phyloP scores from a whole-genome alignment of 2,329 filamentous ascomycete genomes.

The Chalaropsis ovoidea region DNA sequence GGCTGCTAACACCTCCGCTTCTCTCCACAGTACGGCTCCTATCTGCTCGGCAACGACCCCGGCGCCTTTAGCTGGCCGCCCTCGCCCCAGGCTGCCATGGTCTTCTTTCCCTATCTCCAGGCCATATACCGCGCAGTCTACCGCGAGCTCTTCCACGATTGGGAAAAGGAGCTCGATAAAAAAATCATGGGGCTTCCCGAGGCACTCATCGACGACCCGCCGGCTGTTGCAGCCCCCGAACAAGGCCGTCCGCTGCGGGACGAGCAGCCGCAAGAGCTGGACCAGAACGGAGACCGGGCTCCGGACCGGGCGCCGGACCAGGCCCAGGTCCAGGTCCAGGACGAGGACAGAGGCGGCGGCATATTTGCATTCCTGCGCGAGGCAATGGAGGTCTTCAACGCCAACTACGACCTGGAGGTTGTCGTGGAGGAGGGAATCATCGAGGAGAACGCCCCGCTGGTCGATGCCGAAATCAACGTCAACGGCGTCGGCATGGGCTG shows the following conservation, averaged over 20 bases:
- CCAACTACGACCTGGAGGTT: slow-evolving; percentile 25
- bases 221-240: slow-evolving; percentile 3
- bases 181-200: slow-evolving; percentile 36
- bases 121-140: slow-evolving; percentile 41
- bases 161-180: slow-evolving; percentile 42
- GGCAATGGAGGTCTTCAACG: slow-evolving; percentile 14
- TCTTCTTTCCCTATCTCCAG: slow-evolving; percentile 40
- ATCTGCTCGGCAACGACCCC: slow-evolving; percentile 38
- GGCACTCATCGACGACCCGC: slow-evolving; percentile 27
- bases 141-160: slow-evolving; percentile 37
- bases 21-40: slow-evolving; percentile 39
- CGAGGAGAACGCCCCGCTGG: slow-evolving; percentile 31
- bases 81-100: slow-evolving; percentile 42
- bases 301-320: slow-evolving; percentile 26
- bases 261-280: not conserved
- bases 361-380: slow-evolving; percentile 13
- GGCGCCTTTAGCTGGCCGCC: slow-evolving; percentile 45
- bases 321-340: slow-evolving; percentile 27
- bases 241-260: too few species aligned
- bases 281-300: not conserved
- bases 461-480: slow-evolving; percentile 20
- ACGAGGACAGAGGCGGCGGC: slow-evolving; percentile 28
- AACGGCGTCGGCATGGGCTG: slow-evolving; percentile 11
- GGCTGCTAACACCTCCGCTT: slow-evolving; percentile 32
- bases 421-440: slow-evolving; percentile 27